Base-by-base conservation (phyloP, 371 early-diverging fungal genomes). In the Fennellomyces sp. region DNA sequence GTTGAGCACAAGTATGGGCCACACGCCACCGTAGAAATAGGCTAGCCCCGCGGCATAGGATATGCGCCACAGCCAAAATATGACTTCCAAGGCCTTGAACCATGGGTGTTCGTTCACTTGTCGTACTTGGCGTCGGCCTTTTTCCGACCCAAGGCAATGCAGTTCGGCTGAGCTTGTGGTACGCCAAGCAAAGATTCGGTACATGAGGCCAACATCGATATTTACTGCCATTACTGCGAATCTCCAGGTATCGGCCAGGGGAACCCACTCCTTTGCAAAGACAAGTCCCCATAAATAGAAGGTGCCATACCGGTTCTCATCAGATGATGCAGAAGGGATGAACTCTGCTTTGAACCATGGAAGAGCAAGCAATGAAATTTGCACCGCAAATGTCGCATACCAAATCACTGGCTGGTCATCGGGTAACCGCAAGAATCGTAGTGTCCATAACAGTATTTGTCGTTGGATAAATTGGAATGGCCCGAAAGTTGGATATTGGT, bases 181-280 rank as follows among this genome's bases (percentile, higher is more conserved):
- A 23, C 69, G 51, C 66, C 66, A 72, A 1, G 65, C 67, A 28
- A 72, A 66, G 8, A 71, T 19, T 6, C 76, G 23, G 19, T 84
- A 47, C 41, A 83, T 84, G 6, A 75, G 65, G n/a, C 70, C 75
- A 17, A 82, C 60, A 26, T 80, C 81, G 10, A 78, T 66, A 5
- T 64, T 36, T 3, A 83, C 48, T 7, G 76, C 69, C 54, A 70
- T 73, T 4, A 77, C 63, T 0, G 80, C 76, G 72, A 72, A 81
- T 55, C 88, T 73, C 91, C 91, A 94, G 0, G 94, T 91, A 64
- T 94, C 94, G 17, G 85, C 76, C 57, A 91, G 72, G 0, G 94
- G 94, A 0, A 88, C 72, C 92, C 93, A 94, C 13, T 63, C 64
- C 1, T 79, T 75, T 1, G 58, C 68, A 64, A 71, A 60, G 26